Evolutionary conservation across 1,284 basidiomycete species (phyloP).

Genomic region (Trichosporon sp.): DNA sequence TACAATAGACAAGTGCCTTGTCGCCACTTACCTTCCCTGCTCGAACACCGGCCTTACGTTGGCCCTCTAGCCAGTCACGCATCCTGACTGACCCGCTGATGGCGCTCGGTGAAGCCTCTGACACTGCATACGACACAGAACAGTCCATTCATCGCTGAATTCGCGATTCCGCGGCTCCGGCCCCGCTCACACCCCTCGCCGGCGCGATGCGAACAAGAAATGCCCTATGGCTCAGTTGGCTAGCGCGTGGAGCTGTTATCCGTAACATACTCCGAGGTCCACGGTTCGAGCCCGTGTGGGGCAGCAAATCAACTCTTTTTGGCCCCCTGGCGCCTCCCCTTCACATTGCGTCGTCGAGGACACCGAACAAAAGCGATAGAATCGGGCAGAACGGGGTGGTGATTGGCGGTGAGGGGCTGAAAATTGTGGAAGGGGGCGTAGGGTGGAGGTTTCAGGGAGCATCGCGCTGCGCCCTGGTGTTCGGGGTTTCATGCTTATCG

Average conservation of each 20-base stretch:
- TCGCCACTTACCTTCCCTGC: too few species aligned
- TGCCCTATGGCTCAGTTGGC: slow-evolving; percentile 7
- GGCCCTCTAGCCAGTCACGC: too few species aligned
- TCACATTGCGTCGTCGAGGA: background rate
- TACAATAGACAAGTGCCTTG: too few species aligned
- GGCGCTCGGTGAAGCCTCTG: too few species aligned
- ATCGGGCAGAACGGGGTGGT: background rate
- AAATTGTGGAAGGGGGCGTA: background rate
- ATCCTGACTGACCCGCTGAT: too few species aligned
- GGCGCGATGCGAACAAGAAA: background rate
- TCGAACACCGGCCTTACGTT: too few species aligned
- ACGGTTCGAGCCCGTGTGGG: slow-evolving; percentile 6
- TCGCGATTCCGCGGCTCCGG: background rate
- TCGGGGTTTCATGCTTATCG: background rate
- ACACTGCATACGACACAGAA: too few species aligned
- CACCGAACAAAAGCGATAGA: background rate
- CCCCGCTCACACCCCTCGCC: background rate
- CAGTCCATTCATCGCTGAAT: too few species aligned
- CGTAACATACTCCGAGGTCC: background rate
- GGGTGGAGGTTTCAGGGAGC: background rate
- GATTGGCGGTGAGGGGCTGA: too few species aligned
- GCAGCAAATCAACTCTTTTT: background rate
- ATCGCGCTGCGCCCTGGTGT: too few species aligned
- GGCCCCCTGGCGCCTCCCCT: background rate
- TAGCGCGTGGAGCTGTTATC: slow-evolving; percentile 5